Evolutionary conservation across 371 early-diverging fungal genomes (phyloP).

Genomic region (Cokeromyces recurvatus): DNA sequence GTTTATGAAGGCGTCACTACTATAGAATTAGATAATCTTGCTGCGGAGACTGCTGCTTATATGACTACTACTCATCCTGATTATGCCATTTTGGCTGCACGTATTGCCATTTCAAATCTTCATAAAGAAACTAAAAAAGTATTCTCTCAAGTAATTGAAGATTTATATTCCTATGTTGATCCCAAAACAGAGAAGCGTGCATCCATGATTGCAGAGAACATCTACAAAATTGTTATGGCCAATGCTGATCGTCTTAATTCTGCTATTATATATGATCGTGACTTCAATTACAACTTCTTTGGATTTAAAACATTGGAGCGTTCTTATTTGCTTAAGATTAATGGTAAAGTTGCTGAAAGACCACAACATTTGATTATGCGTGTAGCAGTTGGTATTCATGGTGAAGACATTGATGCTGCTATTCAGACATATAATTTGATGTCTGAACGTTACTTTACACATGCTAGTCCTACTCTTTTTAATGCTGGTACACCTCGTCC

Average conservation of each 20-base stretch:
- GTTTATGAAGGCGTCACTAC: slow-evolving; percentile 92
- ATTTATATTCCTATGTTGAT: slow-evolving; percentile 71
- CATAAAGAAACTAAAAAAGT: slow-evolving; percentile 89
- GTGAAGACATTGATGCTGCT: slow-evolving; percentile 78
- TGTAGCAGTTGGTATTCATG: slow-evolving; percentile 92
- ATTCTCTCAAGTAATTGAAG: slow-evolving; percentile 57
- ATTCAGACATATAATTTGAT: slow-evolving; percentile 91
- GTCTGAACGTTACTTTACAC: slow-evolving; percentile 88
- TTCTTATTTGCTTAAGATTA: slow-evolving; percentile 84
- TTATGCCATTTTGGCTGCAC: slow-evolving; percentile 88
- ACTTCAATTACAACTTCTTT: slow-evolving; percentile 93
- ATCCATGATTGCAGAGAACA: slow-evolving; percentile 73
- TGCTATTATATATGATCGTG: slow-evolving; percentile 92
- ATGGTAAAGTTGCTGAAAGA: slow-evolving; percentile 78
- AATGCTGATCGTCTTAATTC: slow-evolving; percentile 77
- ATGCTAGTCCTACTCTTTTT: slow-evolving; percentile 95
- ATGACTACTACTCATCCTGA: slow-evolving; percentile 92
- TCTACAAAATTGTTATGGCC: slow-evolving; percentile 56
- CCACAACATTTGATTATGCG: slow-evolving; percentile 98
- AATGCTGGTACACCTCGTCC: slow-evolving; percentile 91
- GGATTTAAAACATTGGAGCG: slow-evolving; percentile 95
- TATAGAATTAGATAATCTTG: slow-evolving; percentile 84
- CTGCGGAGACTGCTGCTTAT: slow-evolving; percentile 89
- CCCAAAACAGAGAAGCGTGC: slow-evolving; percentile 74
- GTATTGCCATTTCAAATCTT: slow-evolving; percentile 86